Evolutionary conservation across 306 rosid genomes (phyloP).

Genomic region (Quillaja saponaria): DNA sequence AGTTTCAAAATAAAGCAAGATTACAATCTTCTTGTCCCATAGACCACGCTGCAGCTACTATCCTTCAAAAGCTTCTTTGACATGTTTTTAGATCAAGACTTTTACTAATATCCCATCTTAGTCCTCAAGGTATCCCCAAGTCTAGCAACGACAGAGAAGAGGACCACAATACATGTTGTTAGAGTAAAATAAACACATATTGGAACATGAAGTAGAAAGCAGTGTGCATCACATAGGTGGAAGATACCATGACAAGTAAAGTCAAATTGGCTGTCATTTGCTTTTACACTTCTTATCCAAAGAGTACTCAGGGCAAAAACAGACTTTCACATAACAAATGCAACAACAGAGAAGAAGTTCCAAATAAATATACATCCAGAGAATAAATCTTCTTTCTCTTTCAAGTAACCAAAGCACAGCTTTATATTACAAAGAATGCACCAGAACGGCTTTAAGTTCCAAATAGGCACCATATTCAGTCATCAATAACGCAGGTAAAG

Average conservation of each 20-base stretch:
- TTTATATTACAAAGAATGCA: conserved; percentile 9
- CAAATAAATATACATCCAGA: conserved; percentile 26
- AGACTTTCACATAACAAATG: conserved; percentile 13
- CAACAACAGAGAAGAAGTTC: conserved; percentile 16
- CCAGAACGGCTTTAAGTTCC: neutral
- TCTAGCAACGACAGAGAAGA: neutral
- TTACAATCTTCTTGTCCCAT: too few species aligned
- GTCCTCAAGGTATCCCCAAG: neutral
- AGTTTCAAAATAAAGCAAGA: too few species aligned
- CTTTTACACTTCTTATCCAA: neutral
- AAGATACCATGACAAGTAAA: neutral
- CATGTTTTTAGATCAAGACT: too few species aligned
- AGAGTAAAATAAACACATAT: neutral
- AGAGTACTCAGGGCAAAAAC: conserved; percentile 1
- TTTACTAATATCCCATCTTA: too few species aligned
- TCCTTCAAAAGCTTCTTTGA: too few species aligned
- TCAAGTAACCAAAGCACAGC: conserved; percentile 4
- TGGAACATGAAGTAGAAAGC: conserved; percentile 1
- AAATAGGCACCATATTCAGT: neutral
- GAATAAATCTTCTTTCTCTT: conserved; percentile 2
- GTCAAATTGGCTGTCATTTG: neutral
- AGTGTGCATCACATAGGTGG: neutral
- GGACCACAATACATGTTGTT: neutral
- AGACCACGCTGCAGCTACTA: too few species aligned
- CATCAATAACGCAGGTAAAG: neutral